Conservation (phyloP, 331 rosid species). For the Quercus tomentella region DNA sequence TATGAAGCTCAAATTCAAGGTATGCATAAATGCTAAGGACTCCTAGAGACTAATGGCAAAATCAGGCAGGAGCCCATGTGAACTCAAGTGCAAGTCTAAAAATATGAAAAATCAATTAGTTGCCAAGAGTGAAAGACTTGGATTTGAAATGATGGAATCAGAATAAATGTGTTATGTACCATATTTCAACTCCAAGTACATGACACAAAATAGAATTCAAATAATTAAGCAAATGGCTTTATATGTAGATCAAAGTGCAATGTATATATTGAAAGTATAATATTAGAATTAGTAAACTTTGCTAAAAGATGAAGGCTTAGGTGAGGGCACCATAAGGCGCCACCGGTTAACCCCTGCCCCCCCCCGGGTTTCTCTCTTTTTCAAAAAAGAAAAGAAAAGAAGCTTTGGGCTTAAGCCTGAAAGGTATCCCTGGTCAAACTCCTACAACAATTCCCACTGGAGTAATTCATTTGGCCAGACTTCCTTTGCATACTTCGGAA, state of each 20-base stretch:
- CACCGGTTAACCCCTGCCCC: neutral
- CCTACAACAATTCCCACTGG: neutral
- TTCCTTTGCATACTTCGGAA: neutral
- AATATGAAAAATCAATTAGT: neutral
- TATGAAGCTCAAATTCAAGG: neutral
- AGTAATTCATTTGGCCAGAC: neutral
- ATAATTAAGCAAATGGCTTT: too few species aligned
- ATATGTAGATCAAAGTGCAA: too few species aligned
- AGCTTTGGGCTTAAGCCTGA: neutral
- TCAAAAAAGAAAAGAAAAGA: too few species aligned
- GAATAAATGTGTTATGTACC: too few species aligned
- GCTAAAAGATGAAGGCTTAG: neutral
- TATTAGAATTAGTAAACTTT: neutral
- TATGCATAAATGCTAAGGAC: neutral
- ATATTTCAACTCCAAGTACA: too few species aligned
- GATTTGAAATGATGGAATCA: neutral
- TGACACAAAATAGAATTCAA: too few species aligned
- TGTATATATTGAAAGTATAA: neutral
- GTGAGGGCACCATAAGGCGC: neutral
- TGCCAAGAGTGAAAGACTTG: neutral
- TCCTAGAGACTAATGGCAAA: neutral
- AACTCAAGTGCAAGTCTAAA: neutral
- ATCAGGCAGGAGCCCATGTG: neutral
- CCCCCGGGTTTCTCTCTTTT: too few species aligned
- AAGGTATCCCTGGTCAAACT: neutral